phyloP scores from a whole-genome alignment of 2,329 filamentous ascomycete species.

The Zasmidium citrigriseum region DNA sequence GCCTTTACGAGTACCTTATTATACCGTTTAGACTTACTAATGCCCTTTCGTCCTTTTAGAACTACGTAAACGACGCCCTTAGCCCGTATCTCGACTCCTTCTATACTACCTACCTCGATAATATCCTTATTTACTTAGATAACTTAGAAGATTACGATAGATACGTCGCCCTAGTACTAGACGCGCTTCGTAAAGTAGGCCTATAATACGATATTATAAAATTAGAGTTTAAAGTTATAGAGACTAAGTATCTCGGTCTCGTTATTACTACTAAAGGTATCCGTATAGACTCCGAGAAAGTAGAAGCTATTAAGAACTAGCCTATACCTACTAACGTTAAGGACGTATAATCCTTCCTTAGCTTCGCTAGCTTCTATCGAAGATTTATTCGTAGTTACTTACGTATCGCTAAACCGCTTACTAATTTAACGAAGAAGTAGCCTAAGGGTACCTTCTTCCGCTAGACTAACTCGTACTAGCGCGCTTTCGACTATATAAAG shows the following conservation, averaged over 20 bases:
- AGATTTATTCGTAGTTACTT: conserved; percentile 1
- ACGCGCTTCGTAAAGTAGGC: conserved; percentile 4
- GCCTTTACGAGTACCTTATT: background rate
- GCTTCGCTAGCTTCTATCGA: no score
- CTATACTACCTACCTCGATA: conserved; percentile 26
- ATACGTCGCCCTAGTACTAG: conserved; percentile 26
- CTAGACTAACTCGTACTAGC: background rate
- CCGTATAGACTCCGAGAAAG: conserved; percentile 18
- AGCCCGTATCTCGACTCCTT: conserved; percentile 26
- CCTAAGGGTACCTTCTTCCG: background rate
- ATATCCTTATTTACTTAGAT: conserved; percentile 32
- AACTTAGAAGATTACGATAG: conserved; percentile 28
- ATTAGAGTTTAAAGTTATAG: conserved; percentile 20
- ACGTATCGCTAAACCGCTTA: background rate
- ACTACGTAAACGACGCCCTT: conserved; percentile 7
- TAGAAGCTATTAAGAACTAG: conserved; percentile 5
- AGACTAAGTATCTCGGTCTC: conserved; percentile 31
- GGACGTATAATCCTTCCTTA: conserved; percentile 6
- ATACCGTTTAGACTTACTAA: background rate
- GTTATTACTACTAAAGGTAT: conserved; percentile 26
- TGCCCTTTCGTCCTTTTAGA: background rate
- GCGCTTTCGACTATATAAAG: background rate
- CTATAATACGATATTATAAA: conserved; percentile 13
- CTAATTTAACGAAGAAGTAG: background rate
- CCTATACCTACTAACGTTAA: background rate